These are phyloP conservation scores for Lactarius deliciosus DNA, from an alignment of 768 basidiomycete species.

Conservation along the genomic window DNA sequence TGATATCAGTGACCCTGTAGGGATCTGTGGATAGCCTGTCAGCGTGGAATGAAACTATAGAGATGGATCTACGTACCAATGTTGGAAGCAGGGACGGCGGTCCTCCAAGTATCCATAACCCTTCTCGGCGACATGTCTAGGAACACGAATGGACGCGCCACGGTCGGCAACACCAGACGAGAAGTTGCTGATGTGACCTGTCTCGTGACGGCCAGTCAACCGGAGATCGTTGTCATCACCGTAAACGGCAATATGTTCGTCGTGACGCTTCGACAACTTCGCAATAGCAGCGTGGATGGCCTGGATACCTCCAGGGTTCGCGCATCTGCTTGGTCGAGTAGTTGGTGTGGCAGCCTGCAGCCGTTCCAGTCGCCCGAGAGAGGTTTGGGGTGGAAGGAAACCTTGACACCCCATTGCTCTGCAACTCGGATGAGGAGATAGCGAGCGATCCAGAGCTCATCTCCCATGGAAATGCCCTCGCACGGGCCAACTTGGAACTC, in stretches of 20 bases:
- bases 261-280: conserved; percentile 87
- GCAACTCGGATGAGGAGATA: conserved; percentile 94
- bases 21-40: conserved; percentile 57
- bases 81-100: conserved; percentile 97
- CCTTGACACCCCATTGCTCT: conserved; percentile 96
- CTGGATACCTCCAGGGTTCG: conserved; percentile 90
- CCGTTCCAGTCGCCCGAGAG: conserved; percentile 99
- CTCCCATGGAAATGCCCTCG: conserved; percentile 97
- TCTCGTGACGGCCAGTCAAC: conserved; percentile 96
- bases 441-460: conserved; percentile 99
- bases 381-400: conserved; percentile 99
- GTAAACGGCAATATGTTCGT: conserved; percentile 96
- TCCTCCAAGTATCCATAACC: conserved; percentile 97
- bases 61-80: conserved; percentile 61
- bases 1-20: conserved; percentile 88
- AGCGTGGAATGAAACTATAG: conserved; percentile 4
- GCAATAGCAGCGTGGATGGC: conserved; percentile 89
- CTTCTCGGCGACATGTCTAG: conserved; percentile 87
- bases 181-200: conserved; percentile 89
- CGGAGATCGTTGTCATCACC: conserved; percentile 97
- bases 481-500: conserved; percentile 99
- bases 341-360: conserved; percentile 98
- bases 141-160: conserved; percentile 95
- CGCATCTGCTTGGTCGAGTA: conserved; percentile 95
- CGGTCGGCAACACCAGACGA: conserved; percentile 96